A percentile compares a stretch with the other conserved stretches of the same genome.
Evolutionary conservation across 1,139 yeast species (phyloP).

Genomic region (Kodamaea plutei): DNA sequence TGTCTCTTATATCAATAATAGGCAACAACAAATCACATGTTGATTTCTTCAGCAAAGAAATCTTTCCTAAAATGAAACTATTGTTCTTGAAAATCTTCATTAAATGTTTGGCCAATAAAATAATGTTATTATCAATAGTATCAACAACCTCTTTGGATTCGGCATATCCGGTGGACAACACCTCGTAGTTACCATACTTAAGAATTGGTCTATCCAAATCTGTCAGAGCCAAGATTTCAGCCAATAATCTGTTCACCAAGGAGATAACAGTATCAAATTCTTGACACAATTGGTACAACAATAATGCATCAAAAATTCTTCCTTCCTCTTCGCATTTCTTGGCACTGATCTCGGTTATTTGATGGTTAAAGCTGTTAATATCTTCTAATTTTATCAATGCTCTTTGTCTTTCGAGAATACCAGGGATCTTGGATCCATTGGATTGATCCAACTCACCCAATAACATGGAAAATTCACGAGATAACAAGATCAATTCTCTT

Average conservation of each 20-base stretch:
- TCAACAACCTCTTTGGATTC: conserved; percentile 14
- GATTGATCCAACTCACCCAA: conserved; percentile 67
- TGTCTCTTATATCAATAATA: conserved; percentile 64
- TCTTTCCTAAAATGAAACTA: conserved; percentile 41
- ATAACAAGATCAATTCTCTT: conserved; percentile 78
- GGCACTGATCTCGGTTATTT: conserved; percentile 83
- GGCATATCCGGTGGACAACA: conserved; percentile 20
- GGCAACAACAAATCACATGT: conserved; percentile 63
- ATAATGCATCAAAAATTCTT: conserved; percentile 77
- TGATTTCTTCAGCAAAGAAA: conserved; percentile 48
- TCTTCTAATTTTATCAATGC: conserved; percentile 58
- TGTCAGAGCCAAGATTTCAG: conserved; percentile 72
- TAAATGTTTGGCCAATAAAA: conserved; percentile 57
- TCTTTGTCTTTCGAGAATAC: conserved; percentile 78
- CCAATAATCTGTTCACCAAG: conserved; percentile 70
- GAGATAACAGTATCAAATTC: conserved; percentile 83
- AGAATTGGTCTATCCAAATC: conserved; percentile 65
- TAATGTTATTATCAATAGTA: conserved; percentile 44
- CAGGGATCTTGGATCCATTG: conserved; percentile 78
- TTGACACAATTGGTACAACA: conserved; percentile 82
- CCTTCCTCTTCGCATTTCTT: conserved; percentile 90
- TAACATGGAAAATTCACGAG: conserved; percentile 77
- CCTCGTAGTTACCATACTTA: conserved; percentile 33
- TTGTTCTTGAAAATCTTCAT: conserved; percentile 51
- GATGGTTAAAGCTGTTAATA: conserved; percentile 43